Conservation (phyloP, 164 flowering plant species). For the Dillenia turbinata region DNA sequence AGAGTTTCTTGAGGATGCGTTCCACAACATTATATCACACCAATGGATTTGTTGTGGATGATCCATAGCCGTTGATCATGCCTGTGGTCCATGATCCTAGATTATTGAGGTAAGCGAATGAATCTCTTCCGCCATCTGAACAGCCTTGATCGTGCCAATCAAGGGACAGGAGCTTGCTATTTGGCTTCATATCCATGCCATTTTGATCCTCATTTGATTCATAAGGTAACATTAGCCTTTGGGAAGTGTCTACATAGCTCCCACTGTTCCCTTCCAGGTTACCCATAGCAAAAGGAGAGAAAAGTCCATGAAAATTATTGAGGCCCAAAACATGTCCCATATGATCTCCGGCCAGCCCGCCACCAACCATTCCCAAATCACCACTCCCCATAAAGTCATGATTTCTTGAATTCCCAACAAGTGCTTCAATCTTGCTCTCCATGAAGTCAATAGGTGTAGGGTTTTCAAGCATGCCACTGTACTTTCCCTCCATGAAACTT, state of each 20-base stretch:
- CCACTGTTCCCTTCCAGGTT: slow-evolving; percentile 12
- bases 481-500: slow-evolving; percentile 28
- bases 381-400: slow-evolving; percentile 39
- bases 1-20: no score
- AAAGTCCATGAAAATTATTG: slow-evolving; percentile 25
- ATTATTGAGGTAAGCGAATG: slow-evolving; percentile 30
- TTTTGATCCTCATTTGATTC: slow-evolving; percentile 14
- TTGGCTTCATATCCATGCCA: slow-evolving; percentile 41
- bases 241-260: slow-evolving; percentile 8
- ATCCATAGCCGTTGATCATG: slow-evolving; percentile 39
- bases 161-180: slow-evolving; percentile 44
- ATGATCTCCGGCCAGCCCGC: slow-evolving; percentile 18
- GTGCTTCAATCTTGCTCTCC: slow-evolving; percentile 36
- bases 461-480: slow-evolving; percentile 23
- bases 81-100: slow-evolving; percentile 46
- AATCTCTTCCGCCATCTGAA: slow-evolving; percentile 36
- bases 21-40: slow-evolving; percentile 1
- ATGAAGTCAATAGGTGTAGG: slow-evolving; percentile 40
- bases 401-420: slow-evolving; percentile 28
- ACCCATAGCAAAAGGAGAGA: slow-evolving; percentile 25
- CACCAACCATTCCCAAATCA: slow-evolving; percentile 30
- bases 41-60: slow-evolving; percentile 46
- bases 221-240: slow-evolving; percentile 28
- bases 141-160: slow-evolving; percentile 69
- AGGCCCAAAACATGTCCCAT: slow-evolving; percentile 20